phyloP scores from a whole-genome alignment of 1,139 yeast species.

The Ashbya aceris region DNA sequence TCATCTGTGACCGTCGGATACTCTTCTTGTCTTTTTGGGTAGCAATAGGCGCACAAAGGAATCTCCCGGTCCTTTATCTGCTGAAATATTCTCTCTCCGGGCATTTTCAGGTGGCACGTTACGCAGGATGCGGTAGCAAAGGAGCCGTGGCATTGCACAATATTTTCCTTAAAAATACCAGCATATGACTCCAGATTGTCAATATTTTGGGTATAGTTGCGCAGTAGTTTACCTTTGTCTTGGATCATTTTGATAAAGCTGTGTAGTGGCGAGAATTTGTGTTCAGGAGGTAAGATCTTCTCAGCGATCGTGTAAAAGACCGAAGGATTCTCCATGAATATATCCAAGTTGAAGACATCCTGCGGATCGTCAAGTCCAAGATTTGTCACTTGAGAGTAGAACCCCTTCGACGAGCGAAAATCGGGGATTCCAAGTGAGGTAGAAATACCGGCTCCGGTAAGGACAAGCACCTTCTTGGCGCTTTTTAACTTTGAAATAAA shows the following conservation, averaged over 20 bases:
- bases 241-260: conserved; percentile 68
- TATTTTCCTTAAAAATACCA: conserved; percentile 58
- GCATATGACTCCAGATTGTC: conserved; percentile 85
- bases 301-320: conserved; percentile 84
- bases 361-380: conserved; percentile 85
- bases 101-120: conserved; percentile 60
- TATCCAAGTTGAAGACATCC: conserved; percentile 75
- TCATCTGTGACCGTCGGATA: conserved; percentile 20
- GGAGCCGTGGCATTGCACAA: conserved; percentile 94
- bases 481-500: conserved; percentile 44
- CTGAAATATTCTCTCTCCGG: conserved; percentile 58
- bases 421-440: conserved; percentile 92
- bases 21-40: conserved; percentile 34
- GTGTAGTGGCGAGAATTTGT: conserved; percentile 76
- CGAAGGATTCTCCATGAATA: conserved; percentile 69
- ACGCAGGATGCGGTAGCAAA: conserved; percentile 87
- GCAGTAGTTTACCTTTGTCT: conserved; percentile 65
- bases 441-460: conserved; percentile 95
- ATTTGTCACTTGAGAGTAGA: conserved; percentile 62
- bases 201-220: conserved; percentile 92
- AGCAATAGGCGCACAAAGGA: conserved; percentile 68
- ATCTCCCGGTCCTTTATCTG: conserved; percentile 52
- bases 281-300: conserved; percentile 73
- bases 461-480: conserved; percentile 59
- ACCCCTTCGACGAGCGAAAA: conserved; percentile 83